Evolutionary conservation across 495 filamentous ascomycete species (phyloP), one percentile per base, ranked within the genome.

Genomic region (Penicillium goetzii): DNA sequence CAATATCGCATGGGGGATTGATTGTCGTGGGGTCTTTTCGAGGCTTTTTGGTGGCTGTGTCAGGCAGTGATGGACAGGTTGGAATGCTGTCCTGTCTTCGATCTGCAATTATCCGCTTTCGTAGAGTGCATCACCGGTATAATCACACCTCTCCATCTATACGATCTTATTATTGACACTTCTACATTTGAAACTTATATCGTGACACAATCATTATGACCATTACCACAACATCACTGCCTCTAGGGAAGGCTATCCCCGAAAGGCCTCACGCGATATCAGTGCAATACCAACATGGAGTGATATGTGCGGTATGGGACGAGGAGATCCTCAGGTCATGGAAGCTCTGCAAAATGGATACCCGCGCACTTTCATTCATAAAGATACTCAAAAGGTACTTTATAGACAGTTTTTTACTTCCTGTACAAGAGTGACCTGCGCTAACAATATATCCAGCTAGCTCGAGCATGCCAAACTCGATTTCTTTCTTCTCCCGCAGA

Each of bases 301-400:
- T 11, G 55, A 43, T 10, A 43, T 57, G 55, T 40, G 34, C 12
- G 36, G 55, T 19, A 28, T 41, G 21, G 55, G 55, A 19, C 25
- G 25, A 26, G 55, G 55, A 40, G 38, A 57, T 10, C 0, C 8
- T 6, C 21, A 53, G 38, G 23, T 66, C 25, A n/a, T 54, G 33
- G 34, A 53, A 11, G 63, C 54, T 50, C 30, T 66, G n/a, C 43
- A 34, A 52, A 63, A 57, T 50, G 66, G 64, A 14, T 68, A 66
- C 40, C 66, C 58, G 21, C 56, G 66, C 32, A 57, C 63, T 14
- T 66, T 62, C 34, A n/a, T 66, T 23, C 62, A 64, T 21, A 49
- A 32, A 25, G 8, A 23, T 8, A 33, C 56, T 23, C 36, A 47
- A 60, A 12, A 56, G 36, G 62, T 64, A 59, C n/a, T 45, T n/a